Evolutionary conservation across 768 basidiomycete species (phyloP).

Genomic region (Russula foetens): DNA sequence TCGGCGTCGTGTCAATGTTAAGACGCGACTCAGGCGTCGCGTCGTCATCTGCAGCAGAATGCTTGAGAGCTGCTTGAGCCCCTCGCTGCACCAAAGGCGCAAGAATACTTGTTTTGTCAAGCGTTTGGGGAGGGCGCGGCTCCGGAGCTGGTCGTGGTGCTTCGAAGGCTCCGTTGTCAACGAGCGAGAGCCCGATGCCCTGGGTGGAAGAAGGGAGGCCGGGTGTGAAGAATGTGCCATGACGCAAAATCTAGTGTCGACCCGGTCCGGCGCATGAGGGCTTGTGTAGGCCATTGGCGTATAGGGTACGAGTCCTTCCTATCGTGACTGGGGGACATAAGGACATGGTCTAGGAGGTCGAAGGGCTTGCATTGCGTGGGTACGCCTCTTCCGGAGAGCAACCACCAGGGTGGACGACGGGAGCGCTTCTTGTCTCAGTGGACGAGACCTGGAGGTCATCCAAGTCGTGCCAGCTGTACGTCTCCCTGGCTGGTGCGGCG

Average conservation of each 20-base stretch:
- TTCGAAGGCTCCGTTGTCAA: slow-evolving; percentile 14
- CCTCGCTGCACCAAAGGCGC: background rate
- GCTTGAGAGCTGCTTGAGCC: background rate
- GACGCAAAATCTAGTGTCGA: background rate
- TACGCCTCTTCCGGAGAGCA: background rate
- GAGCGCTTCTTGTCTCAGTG: background rate
- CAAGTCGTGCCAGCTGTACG: background rate
- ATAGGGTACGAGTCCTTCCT: background rate
- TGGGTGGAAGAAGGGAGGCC: background rate
- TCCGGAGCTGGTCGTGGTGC: slow-evolving; percentile 12
- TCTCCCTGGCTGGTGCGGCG: background rate
- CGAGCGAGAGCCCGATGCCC: background rate
- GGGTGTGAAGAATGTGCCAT: background rate
- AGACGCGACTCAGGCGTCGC: background rate
- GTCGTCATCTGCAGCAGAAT: background rate
- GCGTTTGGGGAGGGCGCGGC: background rate
- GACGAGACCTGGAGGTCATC: background rate
- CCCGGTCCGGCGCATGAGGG: background rate
- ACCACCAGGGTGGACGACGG: background rate
- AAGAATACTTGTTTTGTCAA: background rate
- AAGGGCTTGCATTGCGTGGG: background rate
- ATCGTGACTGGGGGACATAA: background rate
- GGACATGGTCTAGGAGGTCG: background rate
- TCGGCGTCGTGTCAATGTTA: background rate
- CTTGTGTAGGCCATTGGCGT: background rate